Evolutionary conservation across 2,329 filamentous ascomycete species (phyloP).

Genomic region (Anthostomella pinea): DNA sequence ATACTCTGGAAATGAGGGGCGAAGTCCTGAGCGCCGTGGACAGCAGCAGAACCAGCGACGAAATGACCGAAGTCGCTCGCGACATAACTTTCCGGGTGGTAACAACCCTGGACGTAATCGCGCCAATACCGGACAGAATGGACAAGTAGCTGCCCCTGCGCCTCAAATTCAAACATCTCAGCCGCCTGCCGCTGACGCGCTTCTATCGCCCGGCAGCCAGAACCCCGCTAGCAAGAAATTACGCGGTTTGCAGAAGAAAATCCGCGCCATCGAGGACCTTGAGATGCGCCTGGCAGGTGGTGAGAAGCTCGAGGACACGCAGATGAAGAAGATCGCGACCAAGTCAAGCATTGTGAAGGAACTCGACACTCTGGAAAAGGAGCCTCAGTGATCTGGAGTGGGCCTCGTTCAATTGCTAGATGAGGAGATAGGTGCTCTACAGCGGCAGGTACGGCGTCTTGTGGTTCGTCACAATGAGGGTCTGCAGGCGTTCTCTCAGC

Average conservation of each 20-base stretch:
- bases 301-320: conserved; percentile 96
- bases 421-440: too few species aligned
- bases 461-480: too few species aligned
- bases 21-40: conserved; percentile 66
- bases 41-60: conserved; percentile 52
- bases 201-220: conserved; percentile 44
- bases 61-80: conserved; percentile 51
- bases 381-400: conserved; percentile 17
- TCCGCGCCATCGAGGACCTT: conserved; percentile 93
- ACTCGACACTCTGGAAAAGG: conserved; percentile 58
- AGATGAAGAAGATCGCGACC: conserved; percentile 96
- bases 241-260: conserved; percentile 90
- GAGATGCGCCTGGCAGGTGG: conserved; percentile 94
- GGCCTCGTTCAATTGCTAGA: not conserved
- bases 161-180: conserved; percentile 32
- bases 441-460: too few species aligned
- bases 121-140: conserved; percentile 47
- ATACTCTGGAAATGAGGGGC: conserved; percentile 49
- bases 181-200: conserved; percentile 47
- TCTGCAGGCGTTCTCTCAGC: too few species aligned
- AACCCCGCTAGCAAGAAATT: conserved; percentile 91
- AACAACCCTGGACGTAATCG: conserved; percentile 48
- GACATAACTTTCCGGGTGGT: conserved; percentile 45
- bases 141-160: conserved; percentile 24
- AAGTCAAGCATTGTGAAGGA: conserved; percentile 83